phyloP scores from a whole-genome alignment of 1,284 basidiomycete genomes.

The Pseudozyma hubeiensis region DNA sequence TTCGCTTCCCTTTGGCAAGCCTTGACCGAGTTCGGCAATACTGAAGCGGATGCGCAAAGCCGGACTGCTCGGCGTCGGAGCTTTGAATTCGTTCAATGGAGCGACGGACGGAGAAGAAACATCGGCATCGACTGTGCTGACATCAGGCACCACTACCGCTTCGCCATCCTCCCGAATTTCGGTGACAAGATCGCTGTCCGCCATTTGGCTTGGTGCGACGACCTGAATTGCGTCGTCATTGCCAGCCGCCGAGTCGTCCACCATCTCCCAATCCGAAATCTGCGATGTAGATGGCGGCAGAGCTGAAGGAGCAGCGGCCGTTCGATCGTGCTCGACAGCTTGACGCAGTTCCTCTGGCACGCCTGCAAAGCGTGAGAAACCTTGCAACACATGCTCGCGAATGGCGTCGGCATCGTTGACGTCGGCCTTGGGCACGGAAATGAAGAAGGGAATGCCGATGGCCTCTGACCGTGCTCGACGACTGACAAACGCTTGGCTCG shows the following conservation, averaged over 20 bases:
- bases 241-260: slow-evolving; percentile 26
- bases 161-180: slow-evolving; percentile 54
- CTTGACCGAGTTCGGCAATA: slow-evolving; percentile 41
- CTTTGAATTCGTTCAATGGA: slow-evolving; percentile 1
- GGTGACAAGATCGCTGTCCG: slow-evolving; percentile 37
- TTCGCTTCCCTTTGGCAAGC: slow-evolving; percentile 49
- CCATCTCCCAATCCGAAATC: slow-evolving; percentile 52
- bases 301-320: not conserved
- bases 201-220: slow-evolving; percentile 15
- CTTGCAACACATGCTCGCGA: slow-evolving; percentile 39
- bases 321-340: slow-evolving; percentile 16
- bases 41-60: slow-evolving; percentile 38
- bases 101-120: not conserved
- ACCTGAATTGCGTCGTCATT: slow-evolving; percentile 25
- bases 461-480: slow-evolving; percentile 36
- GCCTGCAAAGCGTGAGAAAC: slow-evolving; percentile 48
- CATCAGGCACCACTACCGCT: slow-evolving; percentile 38
- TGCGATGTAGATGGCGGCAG: slow-evolving; percentile 6
- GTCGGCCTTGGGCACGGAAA: slow-evolving; percentile 50
- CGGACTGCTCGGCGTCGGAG: slow-evolving; percentile 8
- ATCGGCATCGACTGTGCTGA: slow-evolving; percentile 3
- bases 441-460: slow-evolving; percentile 65
- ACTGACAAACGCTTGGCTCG: slow-evolving; percentile 39
- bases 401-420: slow-evolving; percentile 46
- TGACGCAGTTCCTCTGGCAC: slow-evolving; percentile 22